These are phyloP conservation scores for Aquilaria sinensis DNA, from an alignment of 345 rosid species.

Conservation along the genomic window DNA sequence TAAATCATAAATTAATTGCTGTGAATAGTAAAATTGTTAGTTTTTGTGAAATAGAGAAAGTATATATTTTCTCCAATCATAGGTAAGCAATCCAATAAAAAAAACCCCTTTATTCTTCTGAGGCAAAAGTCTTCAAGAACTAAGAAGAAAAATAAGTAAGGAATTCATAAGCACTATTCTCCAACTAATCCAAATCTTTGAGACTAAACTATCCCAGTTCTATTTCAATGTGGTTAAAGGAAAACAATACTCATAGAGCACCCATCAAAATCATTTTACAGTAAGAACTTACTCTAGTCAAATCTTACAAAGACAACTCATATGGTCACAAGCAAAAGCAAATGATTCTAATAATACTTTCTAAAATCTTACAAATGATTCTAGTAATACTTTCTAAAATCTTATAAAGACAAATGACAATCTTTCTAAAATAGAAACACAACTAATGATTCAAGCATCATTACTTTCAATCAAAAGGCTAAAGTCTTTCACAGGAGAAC, in stretches of 20 bases:
- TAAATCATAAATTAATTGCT: too few species aligned
- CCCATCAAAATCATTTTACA: not conserved
- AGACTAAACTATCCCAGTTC: not conserved
- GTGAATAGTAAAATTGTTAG: too few species aligned
- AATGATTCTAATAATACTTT: too few species aligned
- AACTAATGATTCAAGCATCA: too few species aligned
- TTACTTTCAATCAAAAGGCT: constrained; percentile 52
- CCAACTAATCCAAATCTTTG: not conserved
- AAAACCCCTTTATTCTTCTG: not conserved
- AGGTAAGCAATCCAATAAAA: too few species aligned
- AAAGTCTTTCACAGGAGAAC: constrained; percentile 42
- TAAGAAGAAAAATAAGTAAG: not conserved
- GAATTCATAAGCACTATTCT: not conserved
- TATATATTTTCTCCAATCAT: too few species aligned
- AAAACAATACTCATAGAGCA: not conserved
- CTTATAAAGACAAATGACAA: not conserved
- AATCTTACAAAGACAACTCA: not conserved
- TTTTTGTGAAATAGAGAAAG: not conserved
- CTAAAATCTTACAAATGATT: too few species aligned
- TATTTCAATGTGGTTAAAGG: not conserved
- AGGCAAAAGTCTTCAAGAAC: not conserved
- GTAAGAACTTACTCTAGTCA: too few species aligned
- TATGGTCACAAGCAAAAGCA: too few species aligned
- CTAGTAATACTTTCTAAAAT: too few species aligned
- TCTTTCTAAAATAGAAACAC: too few species aligned